These are phyloP conservation scores for Vitis hybrid DNA, from an alignment of 177 flowering plant genomes.

Conservation along the genomic window DNA sequence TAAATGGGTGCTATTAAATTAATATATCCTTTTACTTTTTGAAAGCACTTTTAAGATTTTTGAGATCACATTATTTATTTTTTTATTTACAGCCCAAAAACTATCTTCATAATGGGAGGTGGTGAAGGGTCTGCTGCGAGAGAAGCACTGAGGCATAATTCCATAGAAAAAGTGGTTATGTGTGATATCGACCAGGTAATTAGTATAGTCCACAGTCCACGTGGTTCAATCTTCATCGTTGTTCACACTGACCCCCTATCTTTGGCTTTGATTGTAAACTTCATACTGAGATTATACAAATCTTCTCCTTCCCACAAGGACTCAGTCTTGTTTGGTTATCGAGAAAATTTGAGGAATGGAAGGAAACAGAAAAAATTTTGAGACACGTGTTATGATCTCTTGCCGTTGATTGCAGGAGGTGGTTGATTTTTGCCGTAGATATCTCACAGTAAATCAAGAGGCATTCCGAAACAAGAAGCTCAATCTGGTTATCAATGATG, in stretches of 20 bases:
- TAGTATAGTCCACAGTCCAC: neutral
- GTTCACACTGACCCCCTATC: neutral
- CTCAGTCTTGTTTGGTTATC: too few relatives aligned
- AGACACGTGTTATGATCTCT: too few relatives aligned
- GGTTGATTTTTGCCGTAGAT: conserved; percentile 70
- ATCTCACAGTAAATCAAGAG: conserved; percentile 55
- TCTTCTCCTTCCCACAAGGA: too few relatives aligned
- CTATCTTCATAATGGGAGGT: conserved; percentile 88
- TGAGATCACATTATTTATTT: neutral
- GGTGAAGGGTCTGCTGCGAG: conserved; percentile 95
- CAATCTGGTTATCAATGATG: conserved; percentile 72
- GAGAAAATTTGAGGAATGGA: too few relatives aligned
- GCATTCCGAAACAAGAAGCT: conserved; percentile 67
- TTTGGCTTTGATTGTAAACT: neutral
- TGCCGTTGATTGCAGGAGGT: conserved; percentile 59
- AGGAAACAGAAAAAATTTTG: too few relatives aligned
- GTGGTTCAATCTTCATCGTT: neutral
- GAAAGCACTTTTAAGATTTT: too few relatives aligned
- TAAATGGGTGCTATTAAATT: too few relatives aligned
- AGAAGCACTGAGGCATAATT: conserved; percentile 67
- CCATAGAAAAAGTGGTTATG: conserved; percentile 72
- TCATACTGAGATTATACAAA: too few relatives aligned
- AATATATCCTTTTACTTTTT: too few relatives aligned
- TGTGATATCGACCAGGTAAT: conserved; percentile 85
- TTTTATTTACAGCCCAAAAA: conserved; percentile 55